phyloP scores from a whole-genome alignment of 345 rosid species.

The Lenwebbia sp. region DNA sequence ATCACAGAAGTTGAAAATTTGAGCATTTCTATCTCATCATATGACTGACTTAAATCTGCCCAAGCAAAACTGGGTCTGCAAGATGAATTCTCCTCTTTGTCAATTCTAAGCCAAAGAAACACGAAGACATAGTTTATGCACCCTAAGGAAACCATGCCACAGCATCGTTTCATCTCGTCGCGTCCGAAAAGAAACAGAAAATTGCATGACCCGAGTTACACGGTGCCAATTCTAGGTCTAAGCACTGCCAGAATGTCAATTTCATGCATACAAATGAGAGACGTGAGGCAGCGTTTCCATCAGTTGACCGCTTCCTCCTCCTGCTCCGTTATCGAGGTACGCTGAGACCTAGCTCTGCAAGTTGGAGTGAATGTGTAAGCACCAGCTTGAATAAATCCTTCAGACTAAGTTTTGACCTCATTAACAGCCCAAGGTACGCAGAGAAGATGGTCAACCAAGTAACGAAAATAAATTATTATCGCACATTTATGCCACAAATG shows the following conservation, averaged over 20 bases:
- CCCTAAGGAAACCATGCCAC: not conserved
- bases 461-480: not conserved
- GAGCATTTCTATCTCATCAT: not conserved
- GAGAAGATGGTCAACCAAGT: not conserved
- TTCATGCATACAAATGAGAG: not conserved
- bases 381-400: slow-evolving; percentile 1
- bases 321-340: slow-evolving; percentile 53
- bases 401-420: not conserved
- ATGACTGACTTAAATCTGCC: not conserved
- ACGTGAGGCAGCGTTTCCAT: not conserved
- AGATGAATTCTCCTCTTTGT: not conserved
- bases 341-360: slow-evolving; percentile 69
- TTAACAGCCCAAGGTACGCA: not conserved
- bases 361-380: not conserved
- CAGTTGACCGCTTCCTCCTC: not conserved
- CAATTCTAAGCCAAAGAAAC: not conserved
- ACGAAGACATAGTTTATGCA: not conserved
- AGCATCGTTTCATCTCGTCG: not conserved
- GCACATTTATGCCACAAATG: not conserved
- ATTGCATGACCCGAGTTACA: not conserved
- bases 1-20: not conserved
- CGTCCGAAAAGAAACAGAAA: not conserved
- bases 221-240: not conserved
- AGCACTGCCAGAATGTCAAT: not conserved
- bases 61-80: not conserved